Evolutionary conservation across 1,139 yeast genomes (phyloP).

Genomic region (Lodderomyces beijingensis): DNA sequence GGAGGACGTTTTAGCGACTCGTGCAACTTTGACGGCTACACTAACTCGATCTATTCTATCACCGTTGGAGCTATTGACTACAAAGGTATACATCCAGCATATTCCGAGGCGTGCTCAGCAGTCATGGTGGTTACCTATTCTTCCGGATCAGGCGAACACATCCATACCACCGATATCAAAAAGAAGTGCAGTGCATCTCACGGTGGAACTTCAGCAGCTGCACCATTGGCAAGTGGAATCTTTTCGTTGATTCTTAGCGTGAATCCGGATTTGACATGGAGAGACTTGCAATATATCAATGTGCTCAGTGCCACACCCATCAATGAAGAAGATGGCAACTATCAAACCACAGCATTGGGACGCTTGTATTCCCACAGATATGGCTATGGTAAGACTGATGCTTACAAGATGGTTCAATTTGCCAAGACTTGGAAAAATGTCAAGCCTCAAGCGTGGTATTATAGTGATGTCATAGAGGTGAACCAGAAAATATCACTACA

Average conservation of each 20-base stretch:
- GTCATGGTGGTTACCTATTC: constrained; percentile 95
- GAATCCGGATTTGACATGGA: constrained; percentile 89
- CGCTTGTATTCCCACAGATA: constrained; percentile 74
- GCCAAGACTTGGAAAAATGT: constrained; percentile 82
- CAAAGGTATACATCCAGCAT: constrained; percentile 78
- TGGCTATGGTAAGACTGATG: constrained; percentile 93
- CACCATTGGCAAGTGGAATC: constrained; percentile 95
- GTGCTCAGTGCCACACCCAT: constrained; percentile 71
- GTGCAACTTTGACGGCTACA: constrained; percentile 97
- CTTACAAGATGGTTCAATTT: constrained; percentile 65
- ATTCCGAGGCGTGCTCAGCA: constrained; percentile 92
- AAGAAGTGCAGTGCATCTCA: constrained; percentile 69
- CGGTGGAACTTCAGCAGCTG: constrained; percentile 99
- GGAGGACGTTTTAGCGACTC: constrained; percentile 83
- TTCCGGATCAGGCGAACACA: constrained; percentile 85
- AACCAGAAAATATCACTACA: constrained; percentile 15
- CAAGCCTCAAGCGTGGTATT: constrained; percentile 86
- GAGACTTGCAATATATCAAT: constrained; percentile 86
- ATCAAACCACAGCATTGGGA: constrained; percentile 63
- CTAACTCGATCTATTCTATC: constrained; percentile 90
- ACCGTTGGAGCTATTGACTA: constrained; percentile 94
- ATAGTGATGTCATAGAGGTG: constrained; percentile 40
- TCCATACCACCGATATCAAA: constrained; percentile 84
- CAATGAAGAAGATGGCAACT: constrained; percentile 61
- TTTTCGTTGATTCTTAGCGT: constrained; percentile 77